Conservation (phyloP, 805 yeast genomes). For the Saccharomycopsis capsularis region DNA sequence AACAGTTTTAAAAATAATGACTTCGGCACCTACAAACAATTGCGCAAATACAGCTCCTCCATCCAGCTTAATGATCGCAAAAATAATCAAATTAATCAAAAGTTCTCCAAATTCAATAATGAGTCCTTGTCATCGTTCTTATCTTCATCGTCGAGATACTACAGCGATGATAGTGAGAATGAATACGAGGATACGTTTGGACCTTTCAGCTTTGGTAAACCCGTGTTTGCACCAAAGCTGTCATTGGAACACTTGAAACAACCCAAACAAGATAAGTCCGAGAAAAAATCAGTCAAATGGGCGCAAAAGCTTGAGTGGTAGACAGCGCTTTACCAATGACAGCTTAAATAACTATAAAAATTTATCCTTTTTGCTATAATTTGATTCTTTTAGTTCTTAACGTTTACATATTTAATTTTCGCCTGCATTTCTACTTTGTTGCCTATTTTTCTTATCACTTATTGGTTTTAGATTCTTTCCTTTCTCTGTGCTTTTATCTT, state of each 20-base stretch:
- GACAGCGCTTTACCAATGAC: too few species aligned
- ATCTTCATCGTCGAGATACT: not conserved
- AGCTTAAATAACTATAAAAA: too few species aligned
- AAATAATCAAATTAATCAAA: not conserved
- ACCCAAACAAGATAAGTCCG: not conserved
- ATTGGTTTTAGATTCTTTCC: too few species aligned
- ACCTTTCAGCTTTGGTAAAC: not conserved
- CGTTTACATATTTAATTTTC: too few species aligned
- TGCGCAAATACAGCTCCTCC: slow-evolving; percentile 11
- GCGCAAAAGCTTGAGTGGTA: slow-evolving; percentile 21
- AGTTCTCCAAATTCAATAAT: too few species aligned
- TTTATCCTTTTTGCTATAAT: too few species aligned
- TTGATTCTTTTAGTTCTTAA: too few species aligned
- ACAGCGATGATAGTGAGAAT: not conserved
- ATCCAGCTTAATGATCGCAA: slow-evolving; percentile 1
- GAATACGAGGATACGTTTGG: too few species aligned
- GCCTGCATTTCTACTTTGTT: too few species aligned
- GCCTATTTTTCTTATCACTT: too few species aligned
- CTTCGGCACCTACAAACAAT: not conserved
- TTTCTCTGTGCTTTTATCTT: too few species aligned
- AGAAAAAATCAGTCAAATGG: slow-evolving; percentile 19
- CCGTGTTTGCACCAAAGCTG: not conserved
- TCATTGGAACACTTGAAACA: not conserved
- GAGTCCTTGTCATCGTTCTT: too few species aligned
- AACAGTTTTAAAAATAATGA: not conserved